These are phyloP conservation scores for Diplotaxis tenuifolia DNA, from an alignment of 345 rosid genomes.

Conservation along the genomic window DNA sequence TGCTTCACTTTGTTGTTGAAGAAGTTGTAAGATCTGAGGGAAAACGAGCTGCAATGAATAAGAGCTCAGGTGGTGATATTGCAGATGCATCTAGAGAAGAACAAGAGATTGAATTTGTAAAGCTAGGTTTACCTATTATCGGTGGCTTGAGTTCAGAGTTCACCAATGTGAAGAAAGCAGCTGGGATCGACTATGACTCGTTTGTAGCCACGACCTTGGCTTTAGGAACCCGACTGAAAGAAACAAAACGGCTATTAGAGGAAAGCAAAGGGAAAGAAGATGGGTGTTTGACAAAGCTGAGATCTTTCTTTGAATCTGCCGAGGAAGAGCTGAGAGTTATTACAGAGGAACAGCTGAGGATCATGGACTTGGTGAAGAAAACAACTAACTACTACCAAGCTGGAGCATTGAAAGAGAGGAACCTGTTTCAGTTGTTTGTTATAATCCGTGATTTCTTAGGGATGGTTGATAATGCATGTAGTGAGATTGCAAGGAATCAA, in stretches of 20 bases:
- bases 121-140: slow-evolving; percentile 69
- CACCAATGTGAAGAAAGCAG: slow-evolving; percentile 76
- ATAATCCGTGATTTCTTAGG: slow-evolving; percentile 70
- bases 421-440: slow-evolving; percentile 59
- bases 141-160: slow-evolving; percentile 75
- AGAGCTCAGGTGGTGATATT: slow-evolving; percentile 37
- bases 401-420: slow-evolving; percentile 55
- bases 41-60: slow-evolving; percentile 57
- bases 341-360: slow-evolving; percentile 51
- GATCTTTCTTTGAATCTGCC: slow-evolving; percentile 51
- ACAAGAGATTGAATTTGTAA: slow-evolving; percentile 52
- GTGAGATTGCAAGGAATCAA: slow-evolving; percentile 62
- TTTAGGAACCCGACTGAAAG: slow-evolving; percentile 48
- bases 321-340: slow-evolving; percentile 54
- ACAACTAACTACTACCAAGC: slow-evolving; percentile 83
- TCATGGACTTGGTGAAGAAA: slow-evolving; percentile 60
- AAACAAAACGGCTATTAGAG: slow-evolving; percentile 43
- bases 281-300: slow-evolving; percentile 55
- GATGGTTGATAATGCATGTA: slow-evolving; percentile 76
- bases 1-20: slow-evolving; percentile 84
- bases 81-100: slow-evolving; percentile 50
- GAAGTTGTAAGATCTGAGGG: slow-evolving; percentile 82
- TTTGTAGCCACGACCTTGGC: slow-evolving; percentile 48
- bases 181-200: slow-evolving; percentile 51
- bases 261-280: slow-evolving; percentile 40